Evolutionary conservation across 768 basidiomycete species (phyloP).

Genomic region (Pleurotus pulmonarius): DNA sequence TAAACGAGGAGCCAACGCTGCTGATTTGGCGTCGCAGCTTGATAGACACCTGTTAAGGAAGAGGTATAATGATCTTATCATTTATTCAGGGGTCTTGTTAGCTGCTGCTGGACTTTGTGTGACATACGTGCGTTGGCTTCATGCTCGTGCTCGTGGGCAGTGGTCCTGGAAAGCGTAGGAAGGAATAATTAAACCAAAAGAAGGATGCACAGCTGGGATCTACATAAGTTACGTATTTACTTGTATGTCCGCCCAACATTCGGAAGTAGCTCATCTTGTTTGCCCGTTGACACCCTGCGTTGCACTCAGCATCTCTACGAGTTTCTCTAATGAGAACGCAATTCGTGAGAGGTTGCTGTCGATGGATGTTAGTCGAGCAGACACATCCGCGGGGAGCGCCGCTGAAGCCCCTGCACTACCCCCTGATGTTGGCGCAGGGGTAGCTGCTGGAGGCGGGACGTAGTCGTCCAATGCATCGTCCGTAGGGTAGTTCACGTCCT

Average conservation of each 20-base stretch:
- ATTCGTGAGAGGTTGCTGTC: constrained; percentile 32
- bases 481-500: constrained; percentile 13
- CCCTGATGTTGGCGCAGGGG: background rate
- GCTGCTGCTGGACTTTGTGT: constrained; percentile 33
- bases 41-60: constrained; percentile 15
- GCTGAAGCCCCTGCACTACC: background rate
- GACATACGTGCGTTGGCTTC: constrained; percentile 37
- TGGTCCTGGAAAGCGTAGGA: constrained; percentile 37
- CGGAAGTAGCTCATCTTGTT: too few species aligned
- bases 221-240: too few species aligned
- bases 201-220: too few species aligned
- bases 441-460: constrained; percentile 21
- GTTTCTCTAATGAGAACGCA: constrained; percentile 30
- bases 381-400: constrained; percentile 24
- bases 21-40: background rate
- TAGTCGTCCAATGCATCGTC: constrained; percentile 33
- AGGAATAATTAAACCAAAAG: background rate
- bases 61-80: constrained; percentile 32
- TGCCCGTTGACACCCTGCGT: background rate
- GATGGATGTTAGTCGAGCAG: constrained; percentile 26
- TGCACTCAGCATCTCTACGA: constrained; percentile 18
- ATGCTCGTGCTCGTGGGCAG: constrained; percentile 33
- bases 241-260: too few species aligned
- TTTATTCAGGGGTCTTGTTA: constrained; percentile 33
- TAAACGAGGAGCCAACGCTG: constrained; percentile 17